Percentiles rank a stretch among this genome's conserved stretches.
Conservation (phyloP, 176 grass and related monocot species). For the Eragrostis curvula region DNA sequence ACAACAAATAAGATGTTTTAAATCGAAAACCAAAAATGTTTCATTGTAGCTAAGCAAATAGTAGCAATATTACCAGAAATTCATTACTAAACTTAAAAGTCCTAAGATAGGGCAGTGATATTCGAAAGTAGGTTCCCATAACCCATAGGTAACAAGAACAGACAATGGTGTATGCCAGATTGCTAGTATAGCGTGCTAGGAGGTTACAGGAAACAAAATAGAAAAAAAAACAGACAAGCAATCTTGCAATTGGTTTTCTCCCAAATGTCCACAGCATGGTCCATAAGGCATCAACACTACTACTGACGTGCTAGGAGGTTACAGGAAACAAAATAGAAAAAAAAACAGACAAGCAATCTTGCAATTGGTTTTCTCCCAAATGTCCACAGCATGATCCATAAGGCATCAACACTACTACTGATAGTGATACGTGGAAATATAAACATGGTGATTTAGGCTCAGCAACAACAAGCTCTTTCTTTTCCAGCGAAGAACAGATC, state of each 20-base stretch:
- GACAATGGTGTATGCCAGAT: not conserved
- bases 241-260: not conserved
- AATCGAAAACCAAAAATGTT: too few species aligned
- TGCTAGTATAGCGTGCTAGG: not conserved
- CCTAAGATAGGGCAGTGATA: not conserved
- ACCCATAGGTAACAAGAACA: not conserved
- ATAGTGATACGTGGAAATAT: not conserved
- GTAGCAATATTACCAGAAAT: too few species aligned
- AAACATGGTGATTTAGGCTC: not conserved
- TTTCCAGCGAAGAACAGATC: too few species aligned
- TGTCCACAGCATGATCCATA: too few species aligned
- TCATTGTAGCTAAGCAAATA: too few species aligned
- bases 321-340: not conserved
- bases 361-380: too few species aligned
- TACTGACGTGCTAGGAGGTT: not conserved
- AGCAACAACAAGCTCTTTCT: conserved; percentile 9
- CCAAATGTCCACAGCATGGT: conserved; percentile 8
- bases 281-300: conserved; percentile 2
- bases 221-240: not conserved
- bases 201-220: not conserved
- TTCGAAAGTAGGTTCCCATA: not conserved
- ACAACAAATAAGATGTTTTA: too few species aligned
- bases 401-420: not conserved
- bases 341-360: too few species aligned
- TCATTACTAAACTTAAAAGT: too few species aligned